Conservation (phyloP, 2,329 filamentous ascomycete genomes). For the Beauveria sp. region DNA sequence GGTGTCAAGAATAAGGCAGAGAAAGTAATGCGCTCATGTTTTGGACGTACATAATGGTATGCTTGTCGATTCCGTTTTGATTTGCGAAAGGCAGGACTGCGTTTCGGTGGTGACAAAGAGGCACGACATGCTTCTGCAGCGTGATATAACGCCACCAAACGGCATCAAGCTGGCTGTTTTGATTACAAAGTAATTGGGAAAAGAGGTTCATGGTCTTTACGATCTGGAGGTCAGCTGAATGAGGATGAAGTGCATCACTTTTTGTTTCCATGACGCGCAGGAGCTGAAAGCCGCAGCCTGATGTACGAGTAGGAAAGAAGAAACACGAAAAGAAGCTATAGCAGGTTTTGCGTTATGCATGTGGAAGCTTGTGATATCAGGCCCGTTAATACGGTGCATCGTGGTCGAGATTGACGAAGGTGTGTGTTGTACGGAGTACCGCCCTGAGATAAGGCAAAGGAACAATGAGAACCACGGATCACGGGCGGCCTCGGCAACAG, state of each 20-base stretch:
- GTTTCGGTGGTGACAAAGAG: too few relatives aligned
- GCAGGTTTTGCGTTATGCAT: neutral
- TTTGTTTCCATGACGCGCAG: neutral
- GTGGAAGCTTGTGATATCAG: neutral
- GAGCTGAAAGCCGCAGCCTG: neutral
- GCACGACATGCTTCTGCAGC: too few relatives aligned
- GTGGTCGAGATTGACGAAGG: neutral
- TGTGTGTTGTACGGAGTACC: too few relatives aligned
- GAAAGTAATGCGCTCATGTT: too few relatives aligned
- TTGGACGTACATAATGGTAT: too few relatives aligned
- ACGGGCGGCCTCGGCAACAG: neutral
- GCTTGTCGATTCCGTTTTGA: too few relatives aligned
- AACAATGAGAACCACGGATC: neutral
- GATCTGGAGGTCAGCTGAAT: neutral
- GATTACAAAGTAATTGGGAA: too few relatives aligned
- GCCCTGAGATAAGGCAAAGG: neutral
- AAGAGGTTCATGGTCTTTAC: too few relatives aligned
- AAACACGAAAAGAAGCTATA: neutral
- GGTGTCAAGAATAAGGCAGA: too few relatives aligned
- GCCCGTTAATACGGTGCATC: neutral
- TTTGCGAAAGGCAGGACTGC: too few relatives aligned
- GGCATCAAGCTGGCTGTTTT: too few relatives aligned
- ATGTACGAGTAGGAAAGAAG: neutral
- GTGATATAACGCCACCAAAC: too few relatives aligned
- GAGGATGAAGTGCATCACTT: neutral